Evolutionary conservation across 2,329 filamentous ascomycete species (phyloP).

Genomic region (Mycogone perniciosa): DNA sequence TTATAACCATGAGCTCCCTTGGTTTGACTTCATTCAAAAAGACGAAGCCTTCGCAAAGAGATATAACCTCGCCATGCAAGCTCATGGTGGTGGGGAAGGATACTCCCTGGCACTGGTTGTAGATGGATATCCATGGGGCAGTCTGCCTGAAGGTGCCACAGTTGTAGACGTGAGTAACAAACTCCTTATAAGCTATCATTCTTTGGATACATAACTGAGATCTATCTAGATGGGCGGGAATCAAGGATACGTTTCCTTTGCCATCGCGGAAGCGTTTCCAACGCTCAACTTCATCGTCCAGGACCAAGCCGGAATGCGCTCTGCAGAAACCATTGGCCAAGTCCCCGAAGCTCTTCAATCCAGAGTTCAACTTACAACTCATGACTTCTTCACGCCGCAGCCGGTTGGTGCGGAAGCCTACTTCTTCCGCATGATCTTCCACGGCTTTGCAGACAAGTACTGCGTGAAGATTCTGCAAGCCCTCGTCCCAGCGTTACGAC

Average conservation of each 20-base stretch:
- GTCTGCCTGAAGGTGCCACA: not conserved
- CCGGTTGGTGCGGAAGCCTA: slow-evolving; percentile 21
- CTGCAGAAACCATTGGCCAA: slow-evolving; percentile 14
- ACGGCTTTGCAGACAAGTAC: slow-evolving; percentile 30
- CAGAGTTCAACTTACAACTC: slow-evolving; percentile 19
- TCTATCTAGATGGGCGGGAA: slow-evolving; percentile 9
- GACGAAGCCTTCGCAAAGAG: slow-evolving; percentile 19
- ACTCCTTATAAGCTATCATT: not conserved
- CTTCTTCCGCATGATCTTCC: slow-evolving; percentile 28
- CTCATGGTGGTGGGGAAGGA: slow-evolving; percentile 20
- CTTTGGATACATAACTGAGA: not conserved
- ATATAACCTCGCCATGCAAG: slow-evolving; percentile 27
- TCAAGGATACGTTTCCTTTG: slow-evolving; percentile 13
- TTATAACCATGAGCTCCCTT: slow-evolving; percentile 17
- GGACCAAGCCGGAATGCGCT: slow-evolving; percentile 19
- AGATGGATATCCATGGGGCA: slow-evolving; percentile 9
- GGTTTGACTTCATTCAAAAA: slow-evolving; percentile 24
- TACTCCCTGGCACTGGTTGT: slow-evolving; percentile 10
- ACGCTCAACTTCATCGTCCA: slow-evolving; percentile 15
- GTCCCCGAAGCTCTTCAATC: slow-evolving; percentile 16
- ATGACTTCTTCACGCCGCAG: slow-evolving; percentile 26
- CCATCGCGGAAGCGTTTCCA: slow-evolving; percentile 10
- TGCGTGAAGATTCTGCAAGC: slow-evolving; percentile 24
- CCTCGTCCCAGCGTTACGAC: slow-evolving; percentile 25
- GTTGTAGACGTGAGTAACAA: slow-evolving; percentile 9